Conservation (phyloP, 495 filamentous ascomycete genomes). For the Podospora anserina region DNA sequence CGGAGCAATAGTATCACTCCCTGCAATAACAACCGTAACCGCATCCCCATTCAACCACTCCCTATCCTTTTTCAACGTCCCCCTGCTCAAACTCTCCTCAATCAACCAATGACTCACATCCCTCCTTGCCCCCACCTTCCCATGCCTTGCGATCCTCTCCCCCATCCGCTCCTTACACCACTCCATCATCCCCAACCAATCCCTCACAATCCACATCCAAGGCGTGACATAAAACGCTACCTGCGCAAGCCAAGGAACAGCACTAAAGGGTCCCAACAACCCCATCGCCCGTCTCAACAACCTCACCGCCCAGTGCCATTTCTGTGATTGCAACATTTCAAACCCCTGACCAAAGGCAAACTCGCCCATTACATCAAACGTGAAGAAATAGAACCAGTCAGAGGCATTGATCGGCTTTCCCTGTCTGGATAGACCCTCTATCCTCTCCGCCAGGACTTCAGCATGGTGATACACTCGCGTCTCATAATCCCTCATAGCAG, state of each 20-base stretch:
- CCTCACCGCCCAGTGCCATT: constrained; percentile 21
- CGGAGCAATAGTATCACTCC: constrained; percentile 52
- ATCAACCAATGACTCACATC: constrained; percentile 39
- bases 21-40: constrained; percentile 46
- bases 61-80: constrained; percentile 34
- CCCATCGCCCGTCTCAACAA: constrained; percentile 26
- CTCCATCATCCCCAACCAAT: background rate
- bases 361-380: constrained; percentile 54
- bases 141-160: constrained; percentile 34
- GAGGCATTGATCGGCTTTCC: constrained; percentile 37
- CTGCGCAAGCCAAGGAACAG: constrained; percentile 26
- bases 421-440: constrained; percentile 5
- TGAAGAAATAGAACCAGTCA: constrained; percentile 46
- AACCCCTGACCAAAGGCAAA: constrained; percentile 49
- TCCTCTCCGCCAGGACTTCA: constrained; percentile 14
- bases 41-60: constrained; percentile 37
- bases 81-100: constrained; percentile 35
- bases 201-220: constrained; percentile 19
- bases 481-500: constrained; percentile 23
- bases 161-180: background rate
- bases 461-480: constrained; percentile 23
- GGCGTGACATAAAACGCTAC: constrained; percentile 24
- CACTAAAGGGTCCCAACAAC: constrained; percentile 25
- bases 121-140: constrained; percentile 38
- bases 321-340: constrained; percentile 22